A percentile compares a stretch with the other conserved stretches of the same genome.
Conservation (phyloP, 768 basidiomycete genomes). For the Tricholoma sp. region DNA sequence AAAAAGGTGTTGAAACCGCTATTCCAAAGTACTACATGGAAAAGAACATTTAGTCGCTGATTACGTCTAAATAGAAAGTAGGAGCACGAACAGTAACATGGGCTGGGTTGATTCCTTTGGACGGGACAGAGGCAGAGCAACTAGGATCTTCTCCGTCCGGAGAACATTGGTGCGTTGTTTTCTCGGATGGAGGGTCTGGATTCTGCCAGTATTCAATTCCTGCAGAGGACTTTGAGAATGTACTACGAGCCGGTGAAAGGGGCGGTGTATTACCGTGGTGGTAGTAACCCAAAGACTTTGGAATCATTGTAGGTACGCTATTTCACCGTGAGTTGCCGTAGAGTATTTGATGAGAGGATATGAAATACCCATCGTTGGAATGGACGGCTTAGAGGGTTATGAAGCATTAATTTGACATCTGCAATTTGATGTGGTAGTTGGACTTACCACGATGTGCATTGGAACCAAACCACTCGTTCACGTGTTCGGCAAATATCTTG, state of each 20-base stretch:
- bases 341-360: neutral
- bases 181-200: conserved; percentile 33
- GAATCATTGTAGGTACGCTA: conserved; percentile 50
- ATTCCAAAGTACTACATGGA: conserved; percentile 35
- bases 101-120: conserved; percentile 38
- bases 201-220: conserved; percentile 51
- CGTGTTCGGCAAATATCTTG: conserved; percentile 37
- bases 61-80: neutral
- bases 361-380: conserved; percentile 40
- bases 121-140: conserved; percentile 45
- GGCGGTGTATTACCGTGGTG: conserved; percentile 38
- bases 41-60: neutral
- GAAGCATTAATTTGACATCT: neutral
- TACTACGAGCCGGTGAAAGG: neutral
- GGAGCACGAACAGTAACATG: conserved; percentile 35
- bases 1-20: conserved; percentile 32
- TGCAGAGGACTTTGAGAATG: conserved; percentile 9
- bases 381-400: conserved; percentile 37
- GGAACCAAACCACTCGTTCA: conserved; percentile 36
- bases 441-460: conserved; percentile 38
- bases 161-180: conserved; percentile 38
- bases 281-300: conserved; percentile 41
- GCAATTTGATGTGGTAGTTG: too few relatives aligned
- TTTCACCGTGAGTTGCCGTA: neutral
- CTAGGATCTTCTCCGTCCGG: conserved; percentile 43